Base-by-base conservation (phyloP, 108 stramenopile species). In the Ochromonas danica region DNA sequence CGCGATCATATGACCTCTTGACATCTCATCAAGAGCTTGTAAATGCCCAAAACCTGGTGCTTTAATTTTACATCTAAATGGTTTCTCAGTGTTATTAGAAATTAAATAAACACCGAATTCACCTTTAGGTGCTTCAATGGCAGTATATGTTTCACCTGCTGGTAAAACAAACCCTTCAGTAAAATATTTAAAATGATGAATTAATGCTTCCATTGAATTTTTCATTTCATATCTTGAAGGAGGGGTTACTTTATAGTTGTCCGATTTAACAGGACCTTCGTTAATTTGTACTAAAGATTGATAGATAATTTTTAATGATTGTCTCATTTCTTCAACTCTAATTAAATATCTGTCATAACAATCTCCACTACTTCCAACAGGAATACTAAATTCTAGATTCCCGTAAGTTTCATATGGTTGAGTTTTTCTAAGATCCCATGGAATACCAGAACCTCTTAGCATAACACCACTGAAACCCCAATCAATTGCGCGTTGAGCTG, bases 61-160 rank as follows among this genome's bases (percentile, higher is more conserved):
- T 70, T 80, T 80, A 43, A 80, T 80, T 80, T 80, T 80, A 80
- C 79, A 80, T 28, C 79, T 61, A 41, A 71, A 80, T 71, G 79
- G 79, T 35, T 71, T 71, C 3, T 65, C 40, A 41, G 79, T 43
- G n/a, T 42, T 42, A 43, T 80, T 42, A 71, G 79, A 80, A 71
- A 80, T 62, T 35, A 80, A 57, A 71, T 42, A 71, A 22, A 80
- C 79, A 42, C 79, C 79, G 0, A 80, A 71, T 39, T 80, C 79
- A n/a, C 79, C 79, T 80, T 80, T 80, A 45, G 79, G 79, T 31
- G 79, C 79, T 80, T 80, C 79, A 43, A 70, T 80, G 1, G 70
- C 79, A 0, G 40, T 71, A 80, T 71, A 80, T 41, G 70, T 42
- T 0, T 71, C 70, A 38, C 79, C 79, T 0, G 39, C n/a, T n/a